Evolutionary conservation across 768 basidiomycete genomes (phyloP).

Genomic region (Lyophyllum decastes): DNA sequence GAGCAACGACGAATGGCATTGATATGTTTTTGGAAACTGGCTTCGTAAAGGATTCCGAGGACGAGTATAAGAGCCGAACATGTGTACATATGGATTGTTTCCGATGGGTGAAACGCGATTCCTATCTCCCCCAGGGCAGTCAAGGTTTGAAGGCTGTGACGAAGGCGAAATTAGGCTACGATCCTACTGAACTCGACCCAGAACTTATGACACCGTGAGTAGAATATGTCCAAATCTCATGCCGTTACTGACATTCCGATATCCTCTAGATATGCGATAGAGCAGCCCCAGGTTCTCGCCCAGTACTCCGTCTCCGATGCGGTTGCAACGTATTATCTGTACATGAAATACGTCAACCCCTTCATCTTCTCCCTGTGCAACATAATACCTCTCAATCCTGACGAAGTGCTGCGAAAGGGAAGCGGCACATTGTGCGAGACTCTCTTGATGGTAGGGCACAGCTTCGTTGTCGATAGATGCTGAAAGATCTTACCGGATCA

Average conservation of each 20-base stretch:
- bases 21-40: conserved; percentile 97
- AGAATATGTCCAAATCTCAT: not conserved
- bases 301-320: conserved; percentile 99
- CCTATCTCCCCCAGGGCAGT: conserved; percentile 96
- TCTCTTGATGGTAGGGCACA: conserved; percentile 83
- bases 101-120: conserved; percentile 99
- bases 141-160: conserved; percentile 99
- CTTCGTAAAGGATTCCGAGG: conserved; percentile 87
- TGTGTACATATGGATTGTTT: conserved; percentile 99
- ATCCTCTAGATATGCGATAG: conserved; percentile 80
- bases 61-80: conserved; percentile 90
- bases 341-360: conserved; percentile 99
- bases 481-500: not conserved
- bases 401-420: conserved; percentile 95
- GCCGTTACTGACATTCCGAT: not conserved
- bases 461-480: not conserved
- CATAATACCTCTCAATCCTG: conserved; percentile 95
- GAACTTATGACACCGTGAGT: conserved; percentile 98
- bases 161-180: conserved; percentile 92
- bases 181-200: conserved; percentile 96
- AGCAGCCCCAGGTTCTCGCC: conserved; percentile 91
- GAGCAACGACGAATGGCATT: conserved; percentile 85
- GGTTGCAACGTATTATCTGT: conserved; percentile 98
- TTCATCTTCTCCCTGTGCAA: conserved; percentile 99
- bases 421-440: conserved; percentile 98